Percentiles rank a stretch among this genome's conserved stretches.
Conservation (phyloP, 768 basidiomycete genomes). For the Pleurotus platypus region DNA sequence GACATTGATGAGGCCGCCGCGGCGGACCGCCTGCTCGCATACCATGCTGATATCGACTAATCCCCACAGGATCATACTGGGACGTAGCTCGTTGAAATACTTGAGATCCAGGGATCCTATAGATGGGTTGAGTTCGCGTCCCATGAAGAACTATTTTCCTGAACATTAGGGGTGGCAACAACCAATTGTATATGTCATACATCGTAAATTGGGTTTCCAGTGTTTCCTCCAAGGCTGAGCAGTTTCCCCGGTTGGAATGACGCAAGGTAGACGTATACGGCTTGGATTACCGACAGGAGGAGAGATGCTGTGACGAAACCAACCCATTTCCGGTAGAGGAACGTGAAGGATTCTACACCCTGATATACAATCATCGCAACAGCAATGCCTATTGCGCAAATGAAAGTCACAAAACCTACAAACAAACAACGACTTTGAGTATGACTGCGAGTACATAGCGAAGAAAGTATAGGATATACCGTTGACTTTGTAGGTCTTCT, state of each 20-base stretch:
- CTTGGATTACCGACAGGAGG: conserved; percentile 75
- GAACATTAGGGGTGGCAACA: conserved; percentile 2
- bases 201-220: conserved; percentile 83
- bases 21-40: conserved; percentile 83
- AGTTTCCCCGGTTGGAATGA: conserved; percentile 70
- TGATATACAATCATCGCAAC: conserved; percentile 65
- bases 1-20: conserved; percentile 55
- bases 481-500: conserved; percentile 88
- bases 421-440: conserved; percentile 3
- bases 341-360: conserved; percentile 80
- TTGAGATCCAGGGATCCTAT: conserved; percentile 64
- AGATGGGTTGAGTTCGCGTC: conserved; percentile 87
- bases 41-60: conserved; percentile 86
- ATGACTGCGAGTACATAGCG: background rate
- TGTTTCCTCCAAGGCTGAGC: conserved; percentile 87
- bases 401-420: conserved; percentile 79
- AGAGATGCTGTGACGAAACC: conserved; percentile 82
- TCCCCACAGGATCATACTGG: conserved; percentile 87
- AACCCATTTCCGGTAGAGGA: conserved; percentile 87
- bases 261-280: conserved; percentile 58
- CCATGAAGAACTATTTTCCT: conserved; percentile 73
- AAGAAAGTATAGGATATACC: conserved; percentile 45
- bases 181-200: conserved; percentile 41
- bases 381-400: conserved; percentile 73
- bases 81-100: conserved; percentile 81